Evolutionary conservation across 176 grass and related monocot species (phyloP).

Genomic region (Rhynchospora breviuscula): DNA sequence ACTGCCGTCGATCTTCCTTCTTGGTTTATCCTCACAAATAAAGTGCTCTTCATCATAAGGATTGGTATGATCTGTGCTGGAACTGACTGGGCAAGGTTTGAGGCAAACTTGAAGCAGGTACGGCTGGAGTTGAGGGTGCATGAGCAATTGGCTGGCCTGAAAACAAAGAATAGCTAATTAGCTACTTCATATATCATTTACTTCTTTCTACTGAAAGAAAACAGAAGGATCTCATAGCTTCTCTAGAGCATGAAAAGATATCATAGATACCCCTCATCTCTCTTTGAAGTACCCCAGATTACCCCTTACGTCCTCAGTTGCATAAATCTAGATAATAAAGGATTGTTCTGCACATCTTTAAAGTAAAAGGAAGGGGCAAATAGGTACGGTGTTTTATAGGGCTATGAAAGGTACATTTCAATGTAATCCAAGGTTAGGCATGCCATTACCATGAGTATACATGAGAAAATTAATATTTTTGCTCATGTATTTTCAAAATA

Average conservation of each 20-base stretch:
- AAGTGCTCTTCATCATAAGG: constrained; percentile 47
- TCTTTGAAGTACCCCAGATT: background rate
- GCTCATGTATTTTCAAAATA: too few species aligned
- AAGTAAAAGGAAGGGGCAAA: background rate
- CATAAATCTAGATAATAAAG: background rate
- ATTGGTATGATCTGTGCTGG: constrained; percentile 26
- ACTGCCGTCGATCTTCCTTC: constrained; percentile 48
- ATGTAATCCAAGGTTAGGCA: background rate
- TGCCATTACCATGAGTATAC: background rate
- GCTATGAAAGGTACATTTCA: background rate
- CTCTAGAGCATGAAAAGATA: constrained; percentile 1
- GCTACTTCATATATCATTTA: background rate
- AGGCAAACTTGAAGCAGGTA: constrained; percentile 58
- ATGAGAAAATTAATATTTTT: background rate
- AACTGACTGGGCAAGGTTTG: constrained; percentile 35
- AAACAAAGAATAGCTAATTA: constrained; percentile 4
- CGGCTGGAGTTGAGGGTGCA: constrained; percentile 64
- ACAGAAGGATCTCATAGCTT: background rate
- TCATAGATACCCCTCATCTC: background rate
- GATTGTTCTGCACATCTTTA: background rate
- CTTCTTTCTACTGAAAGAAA: background rate
- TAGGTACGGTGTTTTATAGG: background rate
- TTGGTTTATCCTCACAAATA: constrained; percentile 43
- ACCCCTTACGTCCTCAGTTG: background rate
- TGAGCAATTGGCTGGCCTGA: constrained; percentile 79